Conservation (phyloP, 1,284 basidiomycete genomes). For the Cutaneotrichosporon sp. region DNA sequence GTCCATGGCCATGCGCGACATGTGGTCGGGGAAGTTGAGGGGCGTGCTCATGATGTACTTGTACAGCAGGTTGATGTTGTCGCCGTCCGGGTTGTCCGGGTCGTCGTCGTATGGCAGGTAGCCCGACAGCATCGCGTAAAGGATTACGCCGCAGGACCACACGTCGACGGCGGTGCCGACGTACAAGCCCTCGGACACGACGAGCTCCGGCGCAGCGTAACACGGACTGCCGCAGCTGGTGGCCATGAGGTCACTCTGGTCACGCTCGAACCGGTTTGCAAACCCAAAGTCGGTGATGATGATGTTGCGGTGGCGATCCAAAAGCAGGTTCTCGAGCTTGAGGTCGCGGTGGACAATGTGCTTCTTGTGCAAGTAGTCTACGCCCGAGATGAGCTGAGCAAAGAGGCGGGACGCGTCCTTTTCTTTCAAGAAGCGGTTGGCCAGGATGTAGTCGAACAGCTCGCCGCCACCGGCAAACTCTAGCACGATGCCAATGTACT, state of each 20-base stretch:
- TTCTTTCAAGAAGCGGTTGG: slow-evolving; percentile 94
- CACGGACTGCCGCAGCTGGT: slow-evolving; percentile 96
- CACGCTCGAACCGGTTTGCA: slow-evolving; percentile 92
- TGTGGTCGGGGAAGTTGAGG: slow-evolving; percentile 88
- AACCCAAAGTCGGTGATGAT: slow-evolving; percentile 99
- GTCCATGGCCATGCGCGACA: slow-evolving; percentile 70
- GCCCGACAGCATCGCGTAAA: slow-evolving; percentile 98
- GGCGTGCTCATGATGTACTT: slow-evolving; percentile 97
- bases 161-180: slow-evolving; percentile 99
- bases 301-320: slow-evolving; percentile 95
- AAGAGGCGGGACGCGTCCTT: slow-evolving; percentile 93
- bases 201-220: slow-evolving; percentile 98
- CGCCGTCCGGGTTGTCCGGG: slow-evolving; percentile 95
- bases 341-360: slow-evolving; percentile 99
- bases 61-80: slow-evolving; percentile 99
- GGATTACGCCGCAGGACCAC: slow-evolving; percentile 98
- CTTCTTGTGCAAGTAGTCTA: slow-evolving; percentile 98
- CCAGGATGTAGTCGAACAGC: slow-evolving; percentile 97
- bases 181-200: slow-evolving; percentile 95
- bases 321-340: slow-evolving; percentile 95
- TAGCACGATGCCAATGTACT: slow-evolving; percentile 98
- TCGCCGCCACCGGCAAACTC: slow-evolving; percentile 97
- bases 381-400: slow-evolving; percentile 95
- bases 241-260: slow-evolving; percentile 92
- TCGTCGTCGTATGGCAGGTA: slow-evolving; percentile 99